These are phyloP conservation scores for Sugiyamaella neomexicana DNA, from an alignment of 1,139 yeast genomes.

Conservation along the genomic window DNA sequence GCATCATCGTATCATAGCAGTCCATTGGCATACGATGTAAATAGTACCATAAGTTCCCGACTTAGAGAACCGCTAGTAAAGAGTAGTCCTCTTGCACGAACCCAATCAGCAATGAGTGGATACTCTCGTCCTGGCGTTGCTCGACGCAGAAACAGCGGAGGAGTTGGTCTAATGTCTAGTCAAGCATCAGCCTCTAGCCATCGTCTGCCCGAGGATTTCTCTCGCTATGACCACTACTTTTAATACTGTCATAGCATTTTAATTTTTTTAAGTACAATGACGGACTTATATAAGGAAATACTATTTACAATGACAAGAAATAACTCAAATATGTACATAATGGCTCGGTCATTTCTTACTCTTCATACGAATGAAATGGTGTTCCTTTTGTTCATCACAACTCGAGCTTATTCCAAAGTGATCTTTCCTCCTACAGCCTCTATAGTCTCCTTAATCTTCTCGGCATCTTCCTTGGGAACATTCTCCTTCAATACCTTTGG, in stretches of 20 bases:
- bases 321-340: not conserved
- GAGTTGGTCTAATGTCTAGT: not conserved
- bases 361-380: not conserved
- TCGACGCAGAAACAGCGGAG: constrained; percentile 9
- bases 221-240: constrained; percentile 16
- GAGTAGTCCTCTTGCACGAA: constrained; percentile 17
- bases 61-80: constrained; percentile 8
- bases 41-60: not conserved
- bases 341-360: not conserved
- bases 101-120: constrained; percentile 16
- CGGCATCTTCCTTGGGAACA: constrained; percentile 86
- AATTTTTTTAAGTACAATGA: not conserved
- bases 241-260: not conserved
- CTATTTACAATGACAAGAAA: constrained; percentile 2
- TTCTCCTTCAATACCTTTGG: constrained; percentile 90
- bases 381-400: not conserved
- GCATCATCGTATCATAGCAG: constrained; percentile 10
- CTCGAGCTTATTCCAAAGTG: constrained; percentile 61
- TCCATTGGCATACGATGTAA: constrained; percentile 14
- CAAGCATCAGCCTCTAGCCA: not conserved
- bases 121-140: not conserved
- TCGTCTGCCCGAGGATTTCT: constrained; percentile 12
- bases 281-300: not conserved
- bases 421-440: constrained; percentile 96
- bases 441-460: constrained; percentile 85